A percentile compares a stretch with the other conserved stretches of the same genome.
These are phyloP conservation scores for Cercospora sesami DNA, from an alignment of 2,329 filamentous ascomycete genomes.

Conservation along the genomic window DNA sequence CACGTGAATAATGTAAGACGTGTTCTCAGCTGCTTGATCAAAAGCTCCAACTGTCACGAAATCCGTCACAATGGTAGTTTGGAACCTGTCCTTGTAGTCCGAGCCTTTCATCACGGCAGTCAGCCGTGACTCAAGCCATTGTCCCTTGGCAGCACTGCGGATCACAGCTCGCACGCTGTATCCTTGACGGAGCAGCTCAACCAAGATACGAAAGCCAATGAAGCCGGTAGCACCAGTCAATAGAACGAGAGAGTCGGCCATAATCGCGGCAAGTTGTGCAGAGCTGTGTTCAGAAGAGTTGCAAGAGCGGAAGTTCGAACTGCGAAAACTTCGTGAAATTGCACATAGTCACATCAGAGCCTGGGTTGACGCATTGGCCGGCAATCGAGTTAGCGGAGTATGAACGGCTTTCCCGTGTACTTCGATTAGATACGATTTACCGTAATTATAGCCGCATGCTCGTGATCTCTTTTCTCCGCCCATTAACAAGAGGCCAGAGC, in stretches of 20 bases:
- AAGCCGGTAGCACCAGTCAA: constrained; percentile 45
- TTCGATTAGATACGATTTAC: no score
- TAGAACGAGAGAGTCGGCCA: constrained; percentile 27
- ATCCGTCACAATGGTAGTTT: constrained; percentile 40
- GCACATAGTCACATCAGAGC: background rate
- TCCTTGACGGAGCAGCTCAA: constrained; percentile 38
- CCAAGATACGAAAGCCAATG: constrained; percentile 41
- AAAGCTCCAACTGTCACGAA: constrained; percentile 36
- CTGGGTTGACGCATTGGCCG: background rate
- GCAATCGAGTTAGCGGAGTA: background rate
- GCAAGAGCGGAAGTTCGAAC: background rate
- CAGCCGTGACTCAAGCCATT: constrained; percentile 30
- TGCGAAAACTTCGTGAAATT: background rate
- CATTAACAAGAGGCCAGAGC: background rate
- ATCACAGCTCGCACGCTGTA: constrained; percentile 44
- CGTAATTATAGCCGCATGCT: background rate
- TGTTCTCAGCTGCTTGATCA: constrained; percentile 38
- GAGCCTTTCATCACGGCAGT: background rate
- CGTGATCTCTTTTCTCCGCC: background rate
- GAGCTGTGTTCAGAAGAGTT: background rate
- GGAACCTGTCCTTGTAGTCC: constrained; percentile 28
- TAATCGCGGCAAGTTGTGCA: background rate
- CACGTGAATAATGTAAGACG: constrained; percentile 35
- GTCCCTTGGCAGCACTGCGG: constrained; percentile 39
- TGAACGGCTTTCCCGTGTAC: background rate